Percentiles rank a stretch among this genome's conserved stretches.
Conservation (phyloP, 306 rosid genomes). For the Canavalia ensiformis region DNA sequence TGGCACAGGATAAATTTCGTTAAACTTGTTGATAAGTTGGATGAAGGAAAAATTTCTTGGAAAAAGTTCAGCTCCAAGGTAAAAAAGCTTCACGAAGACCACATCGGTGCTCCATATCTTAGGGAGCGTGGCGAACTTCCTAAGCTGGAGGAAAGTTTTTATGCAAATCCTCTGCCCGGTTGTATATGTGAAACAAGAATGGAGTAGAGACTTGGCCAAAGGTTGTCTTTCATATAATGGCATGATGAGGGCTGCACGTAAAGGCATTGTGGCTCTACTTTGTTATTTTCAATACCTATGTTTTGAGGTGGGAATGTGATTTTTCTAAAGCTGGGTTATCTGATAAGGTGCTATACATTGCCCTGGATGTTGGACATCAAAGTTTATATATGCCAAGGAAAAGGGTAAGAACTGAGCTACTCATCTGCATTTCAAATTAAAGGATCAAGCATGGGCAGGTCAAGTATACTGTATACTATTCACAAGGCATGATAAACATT, state of each 20-base stretch:
- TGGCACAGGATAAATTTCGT: slow-evolving; percentile 9
- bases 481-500: not conserved
- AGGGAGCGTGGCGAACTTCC: slow-evolving; percentile 13
- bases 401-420: not conserved
- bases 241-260: not conserved
- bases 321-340: not conserved
- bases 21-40: slow-evolving; percentile 20
- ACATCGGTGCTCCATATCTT: not conserved
- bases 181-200: slow-evolving; percentile 25
- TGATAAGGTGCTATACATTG: not conserved
- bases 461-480: slow-evolving; percentile 21
- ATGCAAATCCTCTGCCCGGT: slow-evolving; percentile 33
- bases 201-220: not conserved
- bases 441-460: not conserved
- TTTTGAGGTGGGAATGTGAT: slow-evolving; percentile 5
- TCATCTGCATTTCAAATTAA: not conserved
- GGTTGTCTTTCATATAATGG: slow-evolving; percentile 5
- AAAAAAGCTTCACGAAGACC: not conserved
- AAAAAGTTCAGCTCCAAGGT: slow-evolving; percentile 26
- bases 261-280: not conserved
- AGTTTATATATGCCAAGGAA: not conserved
- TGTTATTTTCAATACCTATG: not conserved
- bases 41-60: slow-evolving; percentile 24
- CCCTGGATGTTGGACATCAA: not conserved
- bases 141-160: slow-evolving; percentile 32